phyloP scores from a whole-genome alignment of 257 asterid species.

The Galeopsis tetrahit region DNA sequence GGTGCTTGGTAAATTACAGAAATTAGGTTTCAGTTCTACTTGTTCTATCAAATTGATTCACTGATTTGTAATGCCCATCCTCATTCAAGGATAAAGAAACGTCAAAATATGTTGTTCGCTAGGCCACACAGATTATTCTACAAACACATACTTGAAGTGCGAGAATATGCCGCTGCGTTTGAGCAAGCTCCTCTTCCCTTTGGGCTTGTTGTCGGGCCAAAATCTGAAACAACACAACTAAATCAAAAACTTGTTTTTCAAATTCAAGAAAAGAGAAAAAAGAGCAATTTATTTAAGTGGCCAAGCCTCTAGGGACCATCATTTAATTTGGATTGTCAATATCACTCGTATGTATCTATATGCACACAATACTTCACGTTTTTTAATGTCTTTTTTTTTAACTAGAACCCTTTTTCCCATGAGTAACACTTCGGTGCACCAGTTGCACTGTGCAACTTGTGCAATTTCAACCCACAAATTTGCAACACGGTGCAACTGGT shows the following conservation, averaged over 20 bases:
- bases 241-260: slow-evolving; percentile 33
- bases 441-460: not conserved
- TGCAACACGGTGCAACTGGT: not conserved
- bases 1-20: not conserved
- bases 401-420: not conserved
- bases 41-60: not conserved
- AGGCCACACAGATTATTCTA: slow-evolving; percentile 28
- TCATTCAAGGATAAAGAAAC: slow-evolving; percentile 26
- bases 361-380: not conserved
- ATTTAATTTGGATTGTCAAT: slow-evolving; percentile 3
- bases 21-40: not conserved
- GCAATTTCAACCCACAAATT: not conserved
- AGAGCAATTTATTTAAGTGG: not conserved
- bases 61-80: slow-evolving; percentile 21
- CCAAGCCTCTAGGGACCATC: slow-evolving; percentile 1
- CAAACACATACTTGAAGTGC: slow-evolving; percentile 78
- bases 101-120: slow-evolving; percentile 9
- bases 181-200: slow-evolving; percentile 98
- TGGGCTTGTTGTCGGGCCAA: slow-evolving; percentile 99
- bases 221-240: slow-evolving; percentile 58
- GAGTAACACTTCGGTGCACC: not conserved
- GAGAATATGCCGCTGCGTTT: slow-evolving; percentile 95
- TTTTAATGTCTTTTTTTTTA: not conserved
- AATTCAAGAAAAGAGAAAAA: slow-evolving; percentile 15
- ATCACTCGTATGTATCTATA: slow-evolving; percentile 8